These are phyloP conservation scores for Geosiphon pyriformis DNA, from an alignment of 192 early-diverging fungal genomes.

Conservation along the genomic window DNA sequence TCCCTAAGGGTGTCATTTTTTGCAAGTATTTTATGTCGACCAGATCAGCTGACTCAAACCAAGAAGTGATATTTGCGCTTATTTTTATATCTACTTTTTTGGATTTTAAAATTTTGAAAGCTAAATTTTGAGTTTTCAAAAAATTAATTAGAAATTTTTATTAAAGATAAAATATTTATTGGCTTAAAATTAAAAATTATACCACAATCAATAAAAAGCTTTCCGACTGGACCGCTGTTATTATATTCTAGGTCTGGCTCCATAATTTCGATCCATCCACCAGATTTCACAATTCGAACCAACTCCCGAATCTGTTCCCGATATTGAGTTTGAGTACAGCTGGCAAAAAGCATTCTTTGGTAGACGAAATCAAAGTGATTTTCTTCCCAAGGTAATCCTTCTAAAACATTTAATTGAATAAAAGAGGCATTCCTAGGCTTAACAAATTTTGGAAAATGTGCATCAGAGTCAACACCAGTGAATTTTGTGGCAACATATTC, in stretches of 20 bases:
- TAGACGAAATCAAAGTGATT: conserved; percentile 31
- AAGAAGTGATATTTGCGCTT: not conserved
- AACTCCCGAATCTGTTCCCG: not conserved
- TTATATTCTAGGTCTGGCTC: not conserved
- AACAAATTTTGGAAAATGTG: conserved; percentile 30
- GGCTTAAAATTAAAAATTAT: not conserved
- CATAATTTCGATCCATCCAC: conserved; percentile 29
- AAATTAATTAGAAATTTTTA: not conserved
- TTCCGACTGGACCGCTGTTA: not conserved
- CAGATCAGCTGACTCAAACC: not conserved
- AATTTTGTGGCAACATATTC: conserved; percentile 25
- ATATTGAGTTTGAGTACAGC: conserved; percentile 6
- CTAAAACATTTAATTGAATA: conserved; percentile 21
- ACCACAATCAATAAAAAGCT: not conserved
- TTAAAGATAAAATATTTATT: no score
- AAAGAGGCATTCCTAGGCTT: conserved; percentile 31
- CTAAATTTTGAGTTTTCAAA: not conserved
- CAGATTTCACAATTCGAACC: conserved; percentile 28
- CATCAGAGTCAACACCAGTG: conserved; percentile 30
- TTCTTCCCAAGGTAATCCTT: conserved; percentile 25
- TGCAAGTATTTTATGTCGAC: not conserved
- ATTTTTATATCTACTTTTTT: not conserved
- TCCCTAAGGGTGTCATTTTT: not conserved
- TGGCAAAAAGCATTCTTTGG: conserved; percentile 23
- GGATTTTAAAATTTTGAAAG: not conserved